Conservation (phyloP, 106 monocot genomes). For the Acorus calamus region DNA sequence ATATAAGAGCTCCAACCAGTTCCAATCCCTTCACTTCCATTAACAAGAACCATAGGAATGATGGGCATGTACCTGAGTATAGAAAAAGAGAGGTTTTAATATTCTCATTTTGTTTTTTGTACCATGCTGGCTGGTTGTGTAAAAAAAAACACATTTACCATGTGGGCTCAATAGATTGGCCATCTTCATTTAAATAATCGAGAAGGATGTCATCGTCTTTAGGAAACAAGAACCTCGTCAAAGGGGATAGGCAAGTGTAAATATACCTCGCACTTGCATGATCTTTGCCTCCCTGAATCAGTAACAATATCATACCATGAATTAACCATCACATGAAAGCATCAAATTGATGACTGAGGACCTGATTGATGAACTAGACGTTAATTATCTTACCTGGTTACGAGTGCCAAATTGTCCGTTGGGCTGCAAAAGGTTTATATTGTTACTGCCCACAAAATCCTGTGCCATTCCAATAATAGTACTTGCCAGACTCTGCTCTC, state of each 20-base stretch:
- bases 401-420: slow-evolving; percentile 93
- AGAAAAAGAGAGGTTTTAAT: background rate
- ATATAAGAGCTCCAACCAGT: slow-evolving; percentile 96
- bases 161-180: slow-evolving; percentile 76
- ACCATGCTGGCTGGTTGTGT: background rate
- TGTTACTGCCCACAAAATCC: slow-evolving; percentile 88
- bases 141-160: slow-evolving; percentile 44
- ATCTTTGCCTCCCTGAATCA: slow-evolving; percentile 87
- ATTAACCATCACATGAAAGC: no score
- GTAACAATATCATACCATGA: no score
- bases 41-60: slow-evolving; percentile 82
- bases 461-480: slow-evolving; percentile 92
- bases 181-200: slow-evolving; percentile 81
- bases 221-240: slow-evolving; percentile 75
- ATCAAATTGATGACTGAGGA: no score
- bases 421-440: slow-evolving; percentile 74
- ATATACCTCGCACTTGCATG: slow-evolving; percentile 82
- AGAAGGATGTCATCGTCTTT: slow-evolving; percentile 90
- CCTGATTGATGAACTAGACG: no score
- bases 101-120: background rate
- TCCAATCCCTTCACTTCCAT: slow-evolving; percentile 98
- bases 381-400: slow-evolving; percentile 40
- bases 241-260: slow-evolving; percentile 52
- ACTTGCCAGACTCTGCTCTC: slow-evolving; percentile 72
- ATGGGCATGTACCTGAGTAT: slow-evolving; percentile 77